These are phyloP conservation scores for Myxozyma nipponensis DNA, from an alignment of 805 yeast species.

Conservation along the genomic window DNA sequence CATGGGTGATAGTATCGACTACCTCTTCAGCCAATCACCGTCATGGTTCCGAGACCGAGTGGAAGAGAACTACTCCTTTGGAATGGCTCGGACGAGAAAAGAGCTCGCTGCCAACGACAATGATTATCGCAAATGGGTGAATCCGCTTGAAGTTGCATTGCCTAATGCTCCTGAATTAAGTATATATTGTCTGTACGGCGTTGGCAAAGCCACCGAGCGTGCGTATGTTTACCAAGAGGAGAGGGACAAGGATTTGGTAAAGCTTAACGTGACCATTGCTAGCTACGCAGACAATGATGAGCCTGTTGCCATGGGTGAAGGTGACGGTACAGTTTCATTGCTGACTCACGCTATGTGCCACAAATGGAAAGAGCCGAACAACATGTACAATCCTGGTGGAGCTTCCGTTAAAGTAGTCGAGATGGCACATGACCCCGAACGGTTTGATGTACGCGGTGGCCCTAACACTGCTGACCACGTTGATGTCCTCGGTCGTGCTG, in stretches of 20 bases:
- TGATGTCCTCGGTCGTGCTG: slow-evolving; percentile 90
- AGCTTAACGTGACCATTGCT: slow-evolving; percentile 70
- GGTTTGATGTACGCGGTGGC: slow-evolving; percentile 94
- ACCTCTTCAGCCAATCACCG: slow-evolving; percentile 62
- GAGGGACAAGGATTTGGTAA: slow-evolving; percentile 46
- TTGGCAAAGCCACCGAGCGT: slow-evolving; percentile 95
- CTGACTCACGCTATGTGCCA: slow-evolving; percentile 88
- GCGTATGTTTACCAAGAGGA: slow-evolving; percentile 82
- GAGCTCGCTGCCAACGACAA: slow-evolving; percentile 64
- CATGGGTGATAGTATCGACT: slow-evolving; percentile 62
- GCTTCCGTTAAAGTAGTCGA: slow-evolving; percentile 76
- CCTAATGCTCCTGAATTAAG: slow-evolving; percentile 94
- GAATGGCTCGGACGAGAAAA: slow-evolving; percentile 56
- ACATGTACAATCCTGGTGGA: slow-evolving; percentile 74
- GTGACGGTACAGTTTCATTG: slow-evolving; percentile 92
- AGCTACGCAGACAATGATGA: slow-evolving; percentile 42
- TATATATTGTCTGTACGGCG: slow-evolving; percentile 86
- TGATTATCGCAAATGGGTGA: slow-evolving; percentile 82
- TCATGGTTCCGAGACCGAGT: slow-evolving; percentile 69
- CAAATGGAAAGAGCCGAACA: slow-evolving; percentile 67
- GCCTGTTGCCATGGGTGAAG: slow-evolving; percentile 83
- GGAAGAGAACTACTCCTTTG: slow-evolving; percentile 69
- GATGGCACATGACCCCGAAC: slow-evolving; percentile 87
- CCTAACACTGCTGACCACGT: slow-evolving; percentile 98
- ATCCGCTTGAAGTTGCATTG: slow-evolving; percentile 85